Evolutionary conservation across 23 red algal genomes (phyloP), one percentile per base, ranked within the genome.

Genomic region (Gracilaria vermiculophylla): DNA sequence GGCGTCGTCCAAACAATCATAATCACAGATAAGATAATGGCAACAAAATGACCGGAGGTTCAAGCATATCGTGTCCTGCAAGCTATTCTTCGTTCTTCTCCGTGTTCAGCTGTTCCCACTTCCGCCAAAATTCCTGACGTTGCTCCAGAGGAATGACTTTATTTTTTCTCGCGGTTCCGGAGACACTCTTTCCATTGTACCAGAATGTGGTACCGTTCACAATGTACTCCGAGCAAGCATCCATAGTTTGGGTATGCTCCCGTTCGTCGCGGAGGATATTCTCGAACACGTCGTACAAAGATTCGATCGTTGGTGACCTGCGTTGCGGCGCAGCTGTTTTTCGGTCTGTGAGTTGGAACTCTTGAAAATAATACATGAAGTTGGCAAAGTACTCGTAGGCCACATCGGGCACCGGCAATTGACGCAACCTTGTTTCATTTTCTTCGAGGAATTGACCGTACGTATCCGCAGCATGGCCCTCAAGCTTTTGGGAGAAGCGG

Each of bases 401-500:
- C 17, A 92, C 73, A 54, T 88, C 90, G 0, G 96, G 96, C 27
- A 87, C 80, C 33, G 96, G 96, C 33, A 98, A 69, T 20, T 69
- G 31, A 9, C 78, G 50, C 24, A 98, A 62, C 7, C 51, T 56
- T 2, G 66, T 80, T 66, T 64, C 88, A 50, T 98, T 98, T 57
- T 70, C 82, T 17, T 90, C 80, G 12, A 98, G 39, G 83, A 98
- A 98, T 54, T 93, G 74, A 5, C 35, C 24, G 77, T 98, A 98
- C 2, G 92, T 98, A 81, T 98, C 96, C 4, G 91, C 92, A 3
- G 96, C 96, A 67, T 98, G 96, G 27, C 73, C 84, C 58, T 98
- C 96, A 13, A 98, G 69, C 44, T 89, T 39, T 76, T 98, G 60
- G 27, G 91, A 94, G 50, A 98, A 98, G 35, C 86, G 84, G 53